Base-by-base conservation (phyloP, 1,139 yeast genomes). In the Yamadazyma atlantica region DNA sequence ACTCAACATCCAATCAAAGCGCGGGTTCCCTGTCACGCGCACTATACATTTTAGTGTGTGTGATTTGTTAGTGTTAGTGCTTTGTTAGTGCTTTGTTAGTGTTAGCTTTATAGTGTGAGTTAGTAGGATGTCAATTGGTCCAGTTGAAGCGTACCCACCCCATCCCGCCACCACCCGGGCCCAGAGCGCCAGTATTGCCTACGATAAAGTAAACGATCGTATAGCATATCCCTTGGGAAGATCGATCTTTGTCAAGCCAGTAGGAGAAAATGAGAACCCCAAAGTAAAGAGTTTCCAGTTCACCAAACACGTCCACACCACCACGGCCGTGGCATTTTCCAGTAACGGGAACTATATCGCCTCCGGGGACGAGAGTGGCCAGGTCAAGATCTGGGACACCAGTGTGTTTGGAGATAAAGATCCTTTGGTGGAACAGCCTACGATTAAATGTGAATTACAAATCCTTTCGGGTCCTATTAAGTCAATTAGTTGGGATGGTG, bases 401-500 rank as follows among this genome's bases (percentile, higher is more conserved):
- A 46, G 69, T 2, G 37, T 45, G 10, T 48, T 58, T 14, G 40
- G 39, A 4, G 51, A 45, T 26, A 42, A 43, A 22, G 37, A 48
- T 18, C 53, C 53, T 2, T 48, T 46, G 24, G 42, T 41, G 7
- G 54, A 50, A 16, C 45, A 34, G 21, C 50, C 51, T 2, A 25
- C 33, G 15, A 65, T 87, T 36, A 90, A 90, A 62, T 83, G 90
- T 41, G 96, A 90, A 51, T 87, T 81, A 57, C 87, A 78, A 49
- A 80, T 89, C 24, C 76, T 92, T 44, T 77, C 86, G 28, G 97
- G 97, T 2, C 79, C 88, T 11, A 81, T 94, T 53, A 83, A 78
- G 48, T 88, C 88, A 44, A 69, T 92, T 45, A 82, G 90, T 1
- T 94, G 97, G 98, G 98, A 94, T 58, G 84, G 85, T 15, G 98